These are phyloP conservation scores for Leishmania martiniquensis DNA, from an alignment of 208 protist genomes.

Conservation along the genomic window DNA sequence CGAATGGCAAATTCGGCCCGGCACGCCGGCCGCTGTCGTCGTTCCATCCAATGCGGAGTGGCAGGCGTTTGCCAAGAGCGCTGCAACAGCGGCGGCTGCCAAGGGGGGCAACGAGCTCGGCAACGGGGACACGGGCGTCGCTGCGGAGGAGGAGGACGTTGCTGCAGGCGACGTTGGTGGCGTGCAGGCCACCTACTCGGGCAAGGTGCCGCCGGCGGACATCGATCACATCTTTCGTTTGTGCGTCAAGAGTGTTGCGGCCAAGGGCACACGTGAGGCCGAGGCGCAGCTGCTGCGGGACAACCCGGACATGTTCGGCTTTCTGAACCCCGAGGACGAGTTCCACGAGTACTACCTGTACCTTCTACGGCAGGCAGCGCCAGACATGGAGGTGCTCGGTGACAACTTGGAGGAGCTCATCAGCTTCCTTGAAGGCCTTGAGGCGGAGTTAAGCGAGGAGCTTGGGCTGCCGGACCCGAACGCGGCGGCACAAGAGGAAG, in stretches of 20 bases:
- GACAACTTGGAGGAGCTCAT: conserved; percentile 87
- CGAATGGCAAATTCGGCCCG: conserved; percentile 27
- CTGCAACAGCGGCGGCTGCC: background rate
- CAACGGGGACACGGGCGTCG: background rate
- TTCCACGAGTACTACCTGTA: conserved; percentile 91
- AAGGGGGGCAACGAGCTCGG: background rate
- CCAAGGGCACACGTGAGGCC: conserved; percentile 62
- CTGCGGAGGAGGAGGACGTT: conserved; percentile 7
- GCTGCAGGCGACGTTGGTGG: background rate
- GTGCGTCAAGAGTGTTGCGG: conserved; percentile 60
- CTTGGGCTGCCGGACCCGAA: conserved; percentile 37
- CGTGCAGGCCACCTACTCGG: conserved; percentile 53
- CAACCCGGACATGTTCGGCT: conserved; percentile 74
- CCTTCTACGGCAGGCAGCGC: conserved; percentile 70
- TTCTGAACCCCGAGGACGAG: conserved; percentile 83
- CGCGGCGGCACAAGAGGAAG: conserved; percentile 39
- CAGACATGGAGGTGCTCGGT: conserved; percentile 82
- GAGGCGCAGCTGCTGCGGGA: conserved; percentile 79
- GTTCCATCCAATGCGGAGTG: conserved; percentile 14
- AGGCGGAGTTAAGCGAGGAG: conserved; percentile 68
- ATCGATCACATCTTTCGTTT: conserved; percentile 69
- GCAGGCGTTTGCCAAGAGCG: conserved; percentile 18
- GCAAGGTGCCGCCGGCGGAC: conserved; percentile 66
- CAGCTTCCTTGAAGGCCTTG: conserved; percentile 64
- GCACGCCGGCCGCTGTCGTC: conserved; percentile 8